Evolutionary conservation across 345 rosid species (phyloP).

Genomic region (Lenwebbia sp.): DNA sequence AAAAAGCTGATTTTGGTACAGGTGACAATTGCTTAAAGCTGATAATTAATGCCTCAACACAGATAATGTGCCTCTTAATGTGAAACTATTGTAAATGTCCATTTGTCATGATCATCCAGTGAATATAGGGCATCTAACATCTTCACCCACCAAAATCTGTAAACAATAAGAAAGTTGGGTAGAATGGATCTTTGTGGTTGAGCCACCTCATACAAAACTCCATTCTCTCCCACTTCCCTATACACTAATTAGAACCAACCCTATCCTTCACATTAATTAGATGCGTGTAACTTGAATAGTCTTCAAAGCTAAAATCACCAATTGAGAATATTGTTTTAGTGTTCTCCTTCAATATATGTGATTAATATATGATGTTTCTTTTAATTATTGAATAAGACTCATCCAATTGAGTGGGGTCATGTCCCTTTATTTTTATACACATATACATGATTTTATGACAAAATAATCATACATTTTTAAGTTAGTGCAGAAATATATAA

Average conservation of each 20-base stretch:
- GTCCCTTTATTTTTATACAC: not conserved
- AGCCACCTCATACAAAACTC: not conserved
- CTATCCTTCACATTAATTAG: not conserved
- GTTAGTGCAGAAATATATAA: not conserved
- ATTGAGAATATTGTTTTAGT: not conserved
- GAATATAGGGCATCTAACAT: not conserved
- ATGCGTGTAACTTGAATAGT: not conserved
- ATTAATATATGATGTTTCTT: not conserved
- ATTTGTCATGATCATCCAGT: not conserved
- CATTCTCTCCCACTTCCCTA: not conserved
- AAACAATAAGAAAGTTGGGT: not conserved
- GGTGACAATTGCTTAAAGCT: not conserved
- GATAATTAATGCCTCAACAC: not conserved
- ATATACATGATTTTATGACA: not conserved
- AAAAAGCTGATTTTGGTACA: not conserved
- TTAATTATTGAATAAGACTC: not conserved
- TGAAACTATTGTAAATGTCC: not conserved
- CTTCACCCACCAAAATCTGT: not conserved
- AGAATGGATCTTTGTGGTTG: not conserved
- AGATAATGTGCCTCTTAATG: not conserved
- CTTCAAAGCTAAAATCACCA: not conserved
- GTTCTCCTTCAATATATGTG: not conserved
- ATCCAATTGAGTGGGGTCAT: not conserved
- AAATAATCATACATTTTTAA: not conserved
- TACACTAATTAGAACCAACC: not conserved